Evolutionary conservation across 2,329 filamentous ascomycete species (phyloP).

Genomic region (Nemania diffusa): DNA sequence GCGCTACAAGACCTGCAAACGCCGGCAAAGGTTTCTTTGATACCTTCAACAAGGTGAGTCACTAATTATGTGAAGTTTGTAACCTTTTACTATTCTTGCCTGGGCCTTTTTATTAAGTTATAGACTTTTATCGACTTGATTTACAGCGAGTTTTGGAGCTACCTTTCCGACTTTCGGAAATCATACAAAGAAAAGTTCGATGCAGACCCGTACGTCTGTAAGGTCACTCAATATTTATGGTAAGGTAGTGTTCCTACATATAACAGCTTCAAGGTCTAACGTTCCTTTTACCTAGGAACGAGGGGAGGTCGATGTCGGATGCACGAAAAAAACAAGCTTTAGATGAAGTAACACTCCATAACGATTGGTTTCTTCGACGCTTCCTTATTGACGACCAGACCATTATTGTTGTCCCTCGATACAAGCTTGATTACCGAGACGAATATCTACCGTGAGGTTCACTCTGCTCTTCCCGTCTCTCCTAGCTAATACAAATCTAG

Average conservation of each 20-base stretch:
- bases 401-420: slow-evolving; percentile 17
- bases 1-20: slow-evolving; percentile 2
- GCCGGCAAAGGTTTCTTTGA: slow-evolving; percentile 13
- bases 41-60: slow-evolving; percentile 8
- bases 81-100: not conserved
- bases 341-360: too few species aligned
- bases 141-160: slow-evolving; percentile 9
- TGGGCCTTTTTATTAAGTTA: slow-evolving; percentile 1
- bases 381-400: slow-evolving; percentile 15
- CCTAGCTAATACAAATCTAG: not conserved
- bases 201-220: slow-evolving; percentile 14
- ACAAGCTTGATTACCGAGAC: slow-evolving; percentile 14
- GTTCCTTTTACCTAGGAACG: not conserved
- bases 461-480: not conserved
- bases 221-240: slow-evolving; percentile 16
- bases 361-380: too few species aligned
- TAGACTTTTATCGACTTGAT: slow-evolving; percentile 21
- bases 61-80: not conserved
- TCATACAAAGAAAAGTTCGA: slow-evolving; percentile 4
- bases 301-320: slow-evolving; percentile 11
- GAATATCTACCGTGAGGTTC: slow-evolving; percentile 18
- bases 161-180: slow-evolving; percentile 6
- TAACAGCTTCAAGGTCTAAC: not conserved
- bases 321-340: too few species aligned
- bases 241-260: not conserved